phyloP scores from a whole-genome alignment of 306 rosid genomes.

The Gillenia trifoliata region DNA sequence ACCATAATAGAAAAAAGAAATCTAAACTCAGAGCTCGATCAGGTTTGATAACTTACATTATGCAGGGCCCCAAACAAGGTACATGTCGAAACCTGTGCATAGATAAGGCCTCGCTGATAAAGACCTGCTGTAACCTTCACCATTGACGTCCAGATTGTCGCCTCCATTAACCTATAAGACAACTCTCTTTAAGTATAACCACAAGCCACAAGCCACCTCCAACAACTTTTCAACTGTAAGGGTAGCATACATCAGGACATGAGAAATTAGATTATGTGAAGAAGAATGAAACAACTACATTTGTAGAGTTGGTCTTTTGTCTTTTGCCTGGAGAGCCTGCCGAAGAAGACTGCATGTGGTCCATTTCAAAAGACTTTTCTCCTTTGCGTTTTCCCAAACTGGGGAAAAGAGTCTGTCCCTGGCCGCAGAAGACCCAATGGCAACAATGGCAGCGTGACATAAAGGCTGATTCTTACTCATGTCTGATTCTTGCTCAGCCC shows the following conservation, averaged over 20 bases:
- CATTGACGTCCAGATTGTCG: slow-evolving; percentile 27
- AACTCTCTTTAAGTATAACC: background rate
- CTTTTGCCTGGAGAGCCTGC: slow-evolving; percentile 52
- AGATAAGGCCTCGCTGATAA: slow-evolving; percentile 58
- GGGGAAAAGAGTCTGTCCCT: slow-evolving; percentile 69
- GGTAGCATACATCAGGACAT: background rate
- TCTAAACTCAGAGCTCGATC: background rate
- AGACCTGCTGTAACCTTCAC: slow-evolving; percentile 23
- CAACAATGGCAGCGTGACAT: slow-evolving; percentile 77
- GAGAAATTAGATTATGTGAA: background rate
- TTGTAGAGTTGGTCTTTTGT: slow-evolving; percentile 43
- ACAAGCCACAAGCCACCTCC: background rate
- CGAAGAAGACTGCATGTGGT: slow-evolving; percentile 20
- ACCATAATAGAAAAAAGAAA: background rate
- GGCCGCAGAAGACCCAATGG: slow-evolving; percentile 83
- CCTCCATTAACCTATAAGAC: slow-evolving; percentile 45
- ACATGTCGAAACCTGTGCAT: slow-evolving; percentile 93
- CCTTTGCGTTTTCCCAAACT: slow-evolving; percentile 25
- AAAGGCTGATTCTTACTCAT: slow-evolving; percentile 61
- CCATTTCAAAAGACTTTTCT: slow-evolving; percentile 31
- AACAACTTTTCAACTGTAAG: background rate
- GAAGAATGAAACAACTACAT: slow-evolving; percentile 36
- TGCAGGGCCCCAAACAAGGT: slow-evolving; percentile 93
- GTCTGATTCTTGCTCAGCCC: slow-evolving; percentile 51
- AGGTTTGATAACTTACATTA: slow-evolving; percentile 57